Percentiles rank a stretch among this genome's conserved stretches.
phyloP scores from a whole-genome alignment of 148 eudicot genomes.

The Rhododendron ferrugineum region DNA sequence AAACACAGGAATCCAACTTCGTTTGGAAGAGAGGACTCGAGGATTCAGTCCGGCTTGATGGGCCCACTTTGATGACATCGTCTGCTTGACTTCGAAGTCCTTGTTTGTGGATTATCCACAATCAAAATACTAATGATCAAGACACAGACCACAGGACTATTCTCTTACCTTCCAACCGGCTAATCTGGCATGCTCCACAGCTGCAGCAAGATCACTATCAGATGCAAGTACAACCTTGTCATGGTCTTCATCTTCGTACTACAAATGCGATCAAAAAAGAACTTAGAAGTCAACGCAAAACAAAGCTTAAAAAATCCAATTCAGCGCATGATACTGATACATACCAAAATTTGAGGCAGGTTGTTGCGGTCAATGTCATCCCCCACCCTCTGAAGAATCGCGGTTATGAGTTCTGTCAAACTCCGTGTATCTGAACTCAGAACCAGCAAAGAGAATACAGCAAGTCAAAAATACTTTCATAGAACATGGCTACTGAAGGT shows the following conservation, averaged over 20 bases:
- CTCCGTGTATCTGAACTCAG: constrained; percentile 53
- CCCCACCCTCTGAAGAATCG: constrained; percentile 88
- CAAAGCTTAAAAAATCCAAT: background rate
- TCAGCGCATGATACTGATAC: background rate
- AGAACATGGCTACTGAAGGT: background rate
- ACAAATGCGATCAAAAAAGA: constrained; percentile 17
- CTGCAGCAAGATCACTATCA: constrained; percentile 89
- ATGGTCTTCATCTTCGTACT: constrained; percentile 97
- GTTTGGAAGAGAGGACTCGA: background rate
- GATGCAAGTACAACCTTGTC: constrained; percentile 84
- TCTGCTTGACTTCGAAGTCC: background rate
- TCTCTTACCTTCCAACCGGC: constrained; percentile 85
- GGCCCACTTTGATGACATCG: background rate
- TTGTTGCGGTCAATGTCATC: constrained; percentile 75
- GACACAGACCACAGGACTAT: background rate
- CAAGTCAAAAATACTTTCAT: background rate
- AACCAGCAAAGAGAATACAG: constrained; percentile 9
- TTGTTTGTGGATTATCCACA: background rate
- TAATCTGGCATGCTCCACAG: constrained; percentile 85
- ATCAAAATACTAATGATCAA: background rate
- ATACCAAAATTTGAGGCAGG: constrained; percentile 83
- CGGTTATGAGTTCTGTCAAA: constrained; percentile 70
- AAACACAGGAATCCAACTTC: background rate
- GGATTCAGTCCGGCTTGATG: background rate
- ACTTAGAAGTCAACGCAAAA: constrained; percentile 12